phyloP scores from a whole-genome alignment of 1,284 basidiomycete genomes.

The Neotropicomus parvogracilis region DNA sequence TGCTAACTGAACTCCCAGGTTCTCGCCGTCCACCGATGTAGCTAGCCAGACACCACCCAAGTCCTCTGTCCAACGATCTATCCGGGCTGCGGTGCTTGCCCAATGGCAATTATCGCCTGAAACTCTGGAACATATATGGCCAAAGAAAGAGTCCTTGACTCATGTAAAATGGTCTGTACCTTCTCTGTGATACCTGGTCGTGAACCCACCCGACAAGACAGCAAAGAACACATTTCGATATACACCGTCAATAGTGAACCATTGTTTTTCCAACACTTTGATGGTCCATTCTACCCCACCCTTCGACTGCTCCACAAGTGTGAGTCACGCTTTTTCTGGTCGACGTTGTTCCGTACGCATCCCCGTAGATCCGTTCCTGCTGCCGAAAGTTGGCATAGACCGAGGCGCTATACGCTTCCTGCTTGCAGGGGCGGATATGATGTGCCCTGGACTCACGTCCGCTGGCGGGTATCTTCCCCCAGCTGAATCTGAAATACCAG shows the following conservation, averaged over 20 bases:
- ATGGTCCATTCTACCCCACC: slow-evolving; percentile 89
- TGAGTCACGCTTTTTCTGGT: slow-evolving; percentile 39
- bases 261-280: slow-evolving; percentile 96
- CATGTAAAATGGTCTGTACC: slow-evolving; percentile 87
- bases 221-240: slow-evolving; percentile 94
- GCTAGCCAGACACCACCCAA: slow-evolving; percentile 93
- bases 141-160: slow-evolving; percentile 94
- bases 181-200: slow-evolving; percentile 1
- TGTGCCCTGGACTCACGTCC: slow-evolving; percentile 95
- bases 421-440: slow-evolving; percentile 91
- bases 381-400: slow-evolving; percentile 89
- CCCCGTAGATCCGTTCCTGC: slow-evolving; percentile 78
- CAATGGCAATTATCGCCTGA: slow-evolving; percentile 84
- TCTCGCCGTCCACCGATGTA: slow-evolving; percentile 83
- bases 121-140: slow-evolving; percentile 90
- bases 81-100: slow-evolving; percentile 75
- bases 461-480: slow-evolving; percentile 87
- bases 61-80: slow-evolving; percentile 88
- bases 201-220: slow-evolving; percentile 37
- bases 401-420: slow-evolving; percentile 98
- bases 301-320: slow-evolving; percentile 89
- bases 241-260: slow-evolving; percentile 86
- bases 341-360: slow-evolving; percentile 1
- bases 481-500: slow-evolving; percentile 61
- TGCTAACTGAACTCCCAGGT: slow-evolving; percentile 48